A percentile compares a stretch with the other conserved stretches of the same genome.
These are phyloP conservation scores for Pittosporum tobira DNA, from an alignment of 129 eudicot species.

Conservation along the genomic window DNA sequence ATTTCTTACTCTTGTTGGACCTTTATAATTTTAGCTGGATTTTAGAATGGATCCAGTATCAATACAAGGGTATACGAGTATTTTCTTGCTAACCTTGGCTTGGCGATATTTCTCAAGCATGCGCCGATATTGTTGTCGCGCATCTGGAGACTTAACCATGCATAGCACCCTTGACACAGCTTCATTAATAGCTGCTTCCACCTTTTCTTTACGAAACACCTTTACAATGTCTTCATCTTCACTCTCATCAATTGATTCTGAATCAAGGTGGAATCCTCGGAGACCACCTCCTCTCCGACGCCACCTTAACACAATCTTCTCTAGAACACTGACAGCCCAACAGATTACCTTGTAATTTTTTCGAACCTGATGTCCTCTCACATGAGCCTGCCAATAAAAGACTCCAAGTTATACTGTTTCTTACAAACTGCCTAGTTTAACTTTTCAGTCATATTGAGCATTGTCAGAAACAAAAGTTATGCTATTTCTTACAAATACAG, in stretches of 20 bases:
- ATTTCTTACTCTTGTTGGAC: too few species aligned
- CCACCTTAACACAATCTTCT: slow-evolving; percentile 91
- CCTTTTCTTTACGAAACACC: slow-evolving; percentile 70
- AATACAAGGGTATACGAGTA: background rate
- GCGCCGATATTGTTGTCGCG: slow-evolving; percentile 86
- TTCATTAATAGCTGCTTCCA: slow-evolving; percentile 71
- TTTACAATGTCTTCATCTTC: slow-evolving; percentile 74
- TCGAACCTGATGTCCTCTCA: slow-evolving; percentile 90
- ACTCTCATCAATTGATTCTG: slow-evolving; percentile 28
- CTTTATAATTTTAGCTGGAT: too few species aligned
- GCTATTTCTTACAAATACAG: too few species aligned
- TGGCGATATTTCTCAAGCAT: slow-evolving; percentile 69
- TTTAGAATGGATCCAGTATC: too few species aligned
- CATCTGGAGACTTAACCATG: slow-evolving; percentile 72
- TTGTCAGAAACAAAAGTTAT: too few species aligned
- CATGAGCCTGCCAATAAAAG: slow-evolving; percentile 70
- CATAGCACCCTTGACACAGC: slow-evolving; percentile 73
- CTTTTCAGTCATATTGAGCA: too few species aligned
- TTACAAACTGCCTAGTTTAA: too few species aligned
- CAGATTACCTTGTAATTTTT: slow-evolving; percentile 62
- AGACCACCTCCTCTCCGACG: slow-evolving; percentile 81
- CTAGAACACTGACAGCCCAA: slow-evolving; percentile 92
- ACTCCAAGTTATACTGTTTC: slow-evolving; percentile 2
- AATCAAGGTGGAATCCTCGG: slow-evolving; percentile 55
- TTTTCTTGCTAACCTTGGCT: slow-evolving; percentile 67